Percentiles rank a stretch among this genome's conserved stretches.
Evolutionary conservation across 1,139 yeast species (phyloP).

Genomic region (Candida sp.): DNA sequence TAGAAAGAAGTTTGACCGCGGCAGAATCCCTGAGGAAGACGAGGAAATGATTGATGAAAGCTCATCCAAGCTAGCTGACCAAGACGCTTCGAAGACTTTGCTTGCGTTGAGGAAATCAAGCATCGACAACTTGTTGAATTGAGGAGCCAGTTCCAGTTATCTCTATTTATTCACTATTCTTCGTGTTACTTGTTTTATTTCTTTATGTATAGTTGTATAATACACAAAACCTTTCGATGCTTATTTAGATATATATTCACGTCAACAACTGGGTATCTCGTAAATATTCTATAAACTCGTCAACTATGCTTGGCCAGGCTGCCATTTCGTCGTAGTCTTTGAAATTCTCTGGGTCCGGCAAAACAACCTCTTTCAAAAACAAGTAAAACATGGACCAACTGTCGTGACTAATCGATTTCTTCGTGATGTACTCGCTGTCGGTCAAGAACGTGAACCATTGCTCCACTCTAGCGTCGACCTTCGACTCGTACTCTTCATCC

Average conservation of each 20-base stretch:
- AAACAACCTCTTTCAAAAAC: slow-evolving; percentile 58
- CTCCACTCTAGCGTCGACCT: slow-evolving; percentile 30
- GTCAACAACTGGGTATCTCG: slow-evolving; percentile 30
- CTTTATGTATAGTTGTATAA: neutral
- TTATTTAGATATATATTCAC: neutral
- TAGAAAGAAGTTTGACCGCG: slow-evolving; percentile 29
- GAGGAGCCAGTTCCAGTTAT: slow-evolving; percentile 4
- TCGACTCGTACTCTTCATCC: slow-evolving; percentile 7
- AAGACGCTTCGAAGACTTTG: slow-evolving; percentile 47
- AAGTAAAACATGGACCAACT: slow-evolving; percentile 85
- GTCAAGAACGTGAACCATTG: slow-evolving; percentile 57
- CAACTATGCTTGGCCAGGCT: slow-evolving; percentile 93
- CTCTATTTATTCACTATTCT: neutral
- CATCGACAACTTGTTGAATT: slow-evolving; percentile 46
- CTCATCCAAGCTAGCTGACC: slow-evolving; percentile 22
- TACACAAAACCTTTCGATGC: neutral
- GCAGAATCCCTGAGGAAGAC: slow-evolving; percentile 24
- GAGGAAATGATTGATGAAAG: slow-evolving; percentile 8
- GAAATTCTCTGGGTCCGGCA: slow-evolving; percentile 51
- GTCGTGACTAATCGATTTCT: slow-evolving; percentile 63
- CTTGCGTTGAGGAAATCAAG: slow-evolving; percentile 48
- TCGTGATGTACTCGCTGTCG: slow-evolving; percentile 30
- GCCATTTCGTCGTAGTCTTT: slow-evolving; percentile 72
- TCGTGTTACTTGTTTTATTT: neutral
- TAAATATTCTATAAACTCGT: slow-evolving; percentile 75